Percentiles rank a stretch among this genome's conserved stretches.
Conservation (phyloP, 257 asterid genomes). For the Fraxinus quadrangulata region DNA sequence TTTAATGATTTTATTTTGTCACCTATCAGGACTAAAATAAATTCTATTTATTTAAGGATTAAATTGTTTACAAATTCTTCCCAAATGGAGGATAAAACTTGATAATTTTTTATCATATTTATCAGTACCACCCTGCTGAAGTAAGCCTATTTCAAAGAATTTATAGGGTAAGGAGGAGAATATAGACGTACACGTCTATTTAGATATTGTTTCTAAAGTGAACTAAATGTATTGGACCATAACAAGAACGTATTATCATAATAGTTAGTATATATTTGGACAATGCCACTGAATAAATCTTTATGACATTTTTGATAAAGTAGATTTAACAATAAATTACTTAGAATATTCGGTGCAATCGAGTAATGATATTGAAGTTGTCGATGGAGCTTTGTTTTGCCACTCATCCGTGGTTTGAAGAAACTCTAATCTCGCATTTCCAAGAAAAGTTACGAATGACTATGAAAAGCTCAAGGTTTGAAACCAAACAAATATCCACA, state of each 20-base stretch:
- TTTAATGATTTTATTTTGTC: too few species aligned
- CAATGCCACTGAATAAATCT: too few species aligned
- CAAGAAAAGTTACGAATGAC: slow-evolving; percentile 38
- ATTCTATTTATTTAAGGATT: too few species aligned
- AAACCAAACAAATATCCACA: slow-evolving; percentile 37
- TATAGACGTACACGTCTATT: not conserved
- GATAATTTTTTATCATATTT: too few species aligned
- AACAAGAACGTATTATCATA: too few species aligned
- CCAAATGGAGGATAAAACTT: not conserved
- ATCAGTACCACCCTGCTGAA: not conserved
- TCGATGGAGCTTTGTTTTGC: not conserved
- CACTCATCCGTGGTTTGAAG: not conserved
- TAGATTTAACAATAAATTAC: not conserved
- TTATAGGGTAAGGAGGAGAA: too few species aligned
- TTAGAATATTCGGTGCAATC: not conserved
- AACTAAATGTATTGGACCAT: not conserved
- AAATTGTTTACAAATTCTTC: too few species aligned
- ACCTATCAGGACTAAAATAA: too few species aligned
- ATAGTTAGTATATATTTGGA: not conserved
- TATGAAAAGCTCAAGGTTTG: slow-evolving; percentile 37
- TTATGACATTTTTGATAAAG: too few species aligned
- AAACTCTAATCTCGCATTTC: slow-evolving; percentile 26
- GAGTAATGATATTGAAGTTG: not conserved
- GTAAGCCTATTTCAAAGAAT: not conserved
- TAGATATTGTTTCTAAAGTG: not conserved